Conservation (phyloP, 352 stramenopile species). For the Phytopythium helicoides region DNA sequence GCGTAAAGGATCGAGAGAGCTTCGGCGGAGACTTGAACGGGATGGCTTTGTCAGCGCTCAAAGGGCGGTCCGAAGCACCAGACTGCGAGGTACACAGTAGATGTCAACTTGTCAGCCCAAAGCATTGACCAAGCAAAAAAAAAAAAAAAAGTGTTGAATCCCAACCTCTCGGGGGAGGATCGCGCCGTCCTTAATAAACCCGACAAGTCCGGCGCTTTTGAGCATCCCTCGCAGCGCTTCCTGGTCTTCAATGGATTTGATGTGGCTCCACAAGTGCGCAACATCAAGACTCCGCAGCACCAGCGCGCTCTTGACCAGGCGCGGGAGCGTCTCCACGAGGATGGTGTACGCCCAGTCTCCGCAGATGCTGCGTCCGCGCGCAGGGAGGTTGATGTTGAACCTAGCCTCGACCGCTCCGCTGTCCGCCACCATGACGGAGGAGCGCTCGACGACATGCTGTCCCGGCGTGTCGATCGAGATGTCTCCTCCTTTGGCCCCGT, state of each 20-base stretch:
- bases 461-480: conserved; percentile 91
- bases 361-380: conserved; percentile 91
- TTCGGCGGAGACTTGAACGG: conserved; percentile 85
- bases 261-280: conserved; percentile 72
- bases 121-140: neutral
- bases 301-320: conserved; percentile 81
- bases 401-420: conserved; percentile 88
- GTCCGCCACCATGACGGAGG: conserved; percentile 76
- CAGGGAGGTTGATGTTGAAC: conserved; percentile 96
- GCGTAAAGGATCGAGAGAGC: conserved; percentile 78
- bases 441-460: conserved; percentile 94
- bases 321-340: conserved; percentile 87
- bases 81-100: conserved; percentile 18
- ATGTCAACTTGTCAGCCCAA: neutral
- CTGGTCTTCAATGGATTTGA: conserved; percentile 94
- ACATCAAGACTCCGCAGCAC: conserved; percentile 72
- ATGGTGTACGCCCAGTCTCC: conserved; percentile 92
- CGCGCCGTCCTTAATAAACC: conserved; percentile 92
- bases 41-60: conserved; percentile 45
- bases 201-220: conserved; percentile 76
- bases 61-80: conserved; percentile 55
- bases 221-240: conserved; percentile 86
- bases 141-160: neutral
- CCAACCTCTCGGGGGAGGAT: conserved; percentile 84
- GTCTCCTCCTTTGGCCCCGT: conserved; percentile 92